A percentile compares a stretch with the other conserved stretches of the same genome.
Evolutionary conservation across 306 rosid species (phyloP).

Genomic region (Nissolia schottii): DNA sequence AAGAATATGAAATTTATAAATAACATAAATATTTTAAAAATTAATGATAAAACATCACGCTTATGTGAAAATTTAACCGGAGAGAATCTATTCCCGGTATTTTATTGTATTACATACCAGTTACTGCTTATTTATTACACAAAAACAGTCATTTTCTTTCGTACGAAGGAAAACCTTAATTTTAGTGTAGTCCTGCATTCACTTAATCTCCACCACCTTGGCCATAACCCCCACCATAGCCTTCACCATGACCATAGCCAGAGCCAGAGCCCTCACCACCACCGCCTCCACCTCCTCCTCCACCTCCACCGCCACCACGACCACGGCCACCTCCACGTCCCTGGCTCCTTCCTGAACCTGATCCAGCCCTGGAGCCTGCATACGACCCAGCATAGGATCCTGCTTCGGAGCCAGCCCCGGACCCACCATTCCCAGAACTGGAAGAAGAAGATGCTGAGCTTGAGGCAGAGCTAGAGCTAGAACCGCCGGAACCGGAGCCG

Average conservation of each 20-base stretch:
- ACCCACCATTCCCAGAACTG: constrained; percentile 37
- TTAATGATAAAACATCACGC: too few relatives aligned
- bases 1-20: too few relatives aligned
- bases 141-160: constrained; percentile 6
- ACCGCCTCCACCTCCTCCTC: background rate
- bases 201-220: constrained; percentile 43
- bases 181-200: background rate
- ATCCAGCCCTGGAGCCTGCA: constrained; percentile 52
- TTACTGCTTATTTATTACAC: constrained; percentile 21
- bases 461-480: constrained; percentile 45
- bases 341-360: constrained; percentile 30
- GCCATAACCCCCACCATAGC: constrained; percentile 28
- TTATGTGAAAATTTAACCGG: too few relatives aligned
- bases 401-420: constrained; percentile 45
- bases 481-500: constrained; percentile 42
- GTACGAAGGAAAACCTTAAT: constrained; percentile 2
- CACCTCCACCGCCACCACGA: constrained; percentile 16
- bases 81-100: too few relatives aligned
- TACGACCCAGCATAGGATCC: constrained; percentile 45
- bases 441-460: constrained; percentile 46
- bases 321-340: background rate
- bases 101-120: background rate
- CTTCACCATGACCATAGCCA: constrained; percentile 31
- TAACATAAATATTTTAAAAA: too few relatives aligned
- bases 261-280: constrained; percentile 19